Conservation (phyloP, 2,329 filamentous ascomycete species). For the Talaromyces sp. region DNA sequence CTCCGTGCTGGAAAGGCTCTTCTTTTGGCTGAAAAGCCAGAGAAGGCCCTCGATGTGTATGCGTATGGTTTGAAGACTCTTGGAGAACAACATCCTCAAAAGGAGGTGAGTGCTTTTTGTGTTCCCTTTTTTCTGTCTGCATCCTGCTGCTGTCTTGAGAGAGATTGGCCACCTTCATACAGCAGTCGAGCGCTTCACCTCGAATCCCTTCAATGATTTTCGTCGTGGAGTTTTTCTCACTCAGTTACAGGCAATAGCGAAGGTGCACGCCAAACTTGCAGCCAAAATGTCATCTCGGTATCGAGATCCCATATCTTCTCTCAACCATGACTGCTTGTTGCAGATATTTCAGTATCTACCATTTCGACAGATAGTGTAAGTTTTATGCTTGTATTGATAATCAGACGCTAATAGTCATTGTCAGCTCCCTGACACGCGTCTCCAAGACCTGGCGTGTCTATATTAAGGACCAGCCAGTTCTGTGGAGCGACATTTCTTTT, state of each 20-base stretch:
- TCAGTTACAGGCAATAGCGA: not conserved
- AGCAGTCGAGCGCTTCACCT: no score
- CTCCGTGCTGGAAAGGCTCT: slow-evolving; percentile 52
- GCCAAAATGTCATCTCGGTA: slow-evolving; percentile 3
- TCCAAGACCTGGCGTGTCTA: slow-evolving; percentile 13
- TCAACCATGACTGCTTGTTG: slow-evolving; percentile 15
- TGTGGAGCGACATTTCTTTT: slow-evolving; percentile 15
- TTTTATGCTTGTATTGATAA: not conserved
- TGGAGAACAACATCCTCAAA: slow-evolving; percentile 35
- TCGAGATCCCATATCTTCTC: slow-evolving; percentile 5
- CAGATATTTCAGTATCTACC: slow-evolving; percentile 15
- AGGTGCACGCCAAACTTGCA: slow-evolving; percentile 12
- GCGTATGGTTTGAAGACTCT: slow-evolving; percentile 56
- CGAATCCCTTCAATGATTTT: not conserved
- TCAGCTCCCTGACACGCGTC: slow-evolving; percentile 9
- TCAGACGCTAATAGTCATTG: not conserved
- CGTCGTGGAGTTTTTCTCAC: not conserved
- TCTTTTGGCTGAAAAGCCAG: slow-evolving; percentile 46
- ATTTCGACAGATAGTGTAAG: slow-evolving; percentile 16
- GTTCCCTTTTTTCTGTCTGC: not conserved
- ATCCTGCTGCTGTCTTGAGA: not conserved
- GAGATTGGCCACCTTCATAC: not conserved
- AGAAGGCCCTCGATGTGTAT: slow-evolving; percentile 56
- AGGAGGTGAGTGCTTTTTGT: slow-evolving; percentile 22
- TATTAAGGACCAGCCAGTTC: slow-evolving; percentile 12